These are phyloP conservation scores for Teratosphaeriaceae sp. DNA, from an alignment of 2,329 filamentous ascomycete genomes.

Conservation along the genomic window DNA sequence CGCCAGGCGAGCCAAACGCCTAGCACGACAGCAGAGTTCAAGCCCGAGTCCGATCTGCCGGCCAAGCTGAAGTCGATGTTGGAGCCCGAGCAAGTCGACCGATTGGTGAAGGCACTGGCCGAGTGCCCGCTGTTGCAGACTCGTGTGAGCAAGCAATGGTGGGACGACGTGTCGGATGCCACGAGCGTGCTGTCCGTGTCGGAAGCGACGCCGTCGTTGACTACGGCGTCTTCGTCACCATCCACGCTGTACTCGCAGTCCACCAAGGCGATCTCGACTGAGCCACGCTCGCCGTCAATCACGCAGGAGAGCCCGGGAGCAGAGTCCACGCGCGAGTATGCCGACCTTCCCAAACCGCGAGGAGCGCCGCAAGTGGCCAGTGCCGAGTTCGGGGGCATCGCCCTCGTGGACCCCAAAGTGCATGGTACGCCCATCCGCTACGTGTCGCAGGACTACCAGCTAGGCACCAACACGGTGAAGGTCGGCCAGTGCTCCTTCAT, in stretches of 20 bases:
- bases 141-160: slow-evolving; percentile 20
- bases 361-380: not conserved
- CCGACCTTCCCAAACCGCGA: slow-evolving; percentile 11
- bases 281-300: slow-evolving; percentile 4
- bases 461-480: slow-evolving; percentile 13
- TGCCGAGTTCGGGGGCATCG: slow-evolving; percentile 16
- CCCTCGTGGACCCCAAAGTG: slow-evolving; percentile 22
- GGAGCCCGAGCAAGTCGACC: slow-evolving; percentile 17
- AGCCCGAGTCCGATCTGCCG: not conserved
- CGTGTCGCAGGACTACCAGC: slow-evolving; percentile 16
- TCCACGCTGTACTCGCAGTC: slow-evolving; percentile 13
- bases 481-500: slow-evolving; percentile 23
- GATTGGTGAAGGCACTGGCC: slow-evolving; percentile 18
- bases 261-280: slow-evolving; percentile 12
- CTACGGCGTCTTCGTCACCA: slow-evolving; percentile 9
- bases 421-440: slow-evolving; percentile 23
- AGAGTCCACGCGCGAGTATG: slow-evolving; percentile 1
- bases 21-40: not conserved
- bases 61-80: slow-evolving; percentile 11
- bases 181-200: not conserved
- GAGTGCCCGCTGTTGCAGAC: slow-evolving; percentile 17
- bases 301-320: not conserved
- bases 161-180: slow-evolving; percentile 18
- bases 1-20: no score
- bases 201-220: slow-evolving; percentile 11